phyloP scores from a whole-genome alignment of 257 asterid genomes.

The Rehmannia glutinosa region DNA sequence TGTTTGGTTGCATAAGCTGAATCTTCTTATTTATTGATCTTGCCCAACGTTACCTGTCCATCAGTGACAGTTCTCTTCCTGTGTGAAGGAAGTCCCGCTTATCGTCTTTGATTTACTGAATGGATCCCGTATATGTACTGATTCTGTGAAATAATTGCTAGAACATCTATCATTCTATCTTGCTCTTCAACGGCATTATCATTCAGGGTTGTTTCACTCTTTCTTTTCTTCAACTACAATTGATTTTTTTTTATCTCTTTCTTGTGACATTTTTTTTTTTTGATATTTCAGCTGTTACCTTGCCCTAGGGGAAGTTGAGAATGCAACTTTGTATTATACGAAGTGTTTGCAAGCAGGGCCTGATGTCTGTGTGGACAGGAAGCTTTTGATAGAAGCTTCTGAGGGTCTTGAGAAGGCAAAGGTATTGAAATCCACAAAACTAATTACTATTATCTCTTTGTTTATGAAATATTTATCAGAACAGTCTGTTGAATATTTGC shows the following conservation, averaged over 20 bases:
- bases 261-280: constrained; percentile 13
- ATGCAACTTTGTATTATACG: constrained; percentile 69
- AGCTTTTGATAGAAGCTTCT: constrained; percentile 83
- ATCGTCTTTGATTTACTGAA: not conserved
- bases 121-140: not conserved
- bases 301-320: constrained; percentile 79
- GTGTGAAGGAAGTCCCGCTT: not conserved
- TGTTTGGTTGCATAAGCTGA: not conserved
- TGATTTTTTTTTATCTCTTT: not conserved
- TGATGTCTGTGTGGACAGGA: constrained; percentile 61
- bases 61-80: not conserved
- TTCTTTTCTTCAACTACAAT: not conserved
- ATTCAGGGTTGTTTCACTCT: not conserved
- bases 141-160: not conserved
- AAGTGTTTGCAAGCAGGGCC: constrained; percentile 81
- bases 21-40: not conserved
- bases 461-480: constrained; percentile 1
- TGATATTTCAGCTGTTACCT: constrained; percentile 77
- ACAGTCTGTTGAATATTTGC: constrained; percentile 7
- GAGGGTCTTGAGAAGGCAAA: constrained; percentile 80
- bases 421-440: constrained; percentile 36
- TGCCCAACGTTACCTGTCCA: not conserved
- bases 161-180: not conserved
- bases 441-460: not conserved
- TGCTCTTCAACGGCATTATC: constrained; percentile 6